Conservation (phyloP, 2,329 filamentous ascomycete genomes). For the Tetracladium maxilliforme region DNA sequence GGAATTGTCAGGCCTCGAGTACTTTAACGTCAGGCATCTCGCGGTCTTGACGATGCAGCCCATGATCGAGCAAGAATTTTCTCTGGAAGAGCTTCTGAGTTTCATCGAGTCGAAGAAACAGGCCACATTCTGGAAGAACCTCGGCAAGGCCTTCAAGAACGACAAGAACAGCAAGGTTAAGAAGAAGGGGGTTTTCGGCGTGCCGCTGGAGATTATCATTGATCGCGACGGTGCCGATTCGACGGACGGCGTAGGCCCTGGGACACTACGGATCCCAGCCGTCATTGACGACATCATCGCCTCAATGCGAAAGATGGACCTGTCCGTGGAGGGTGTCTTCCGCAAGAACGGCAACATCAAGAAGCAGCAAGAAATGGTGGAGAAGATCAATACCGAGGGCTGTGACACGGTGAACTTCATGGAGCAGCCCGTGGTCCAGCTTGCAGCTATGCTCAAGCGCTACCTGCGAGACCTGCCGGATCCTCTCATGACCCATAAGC, state of each 20-base stretch:
- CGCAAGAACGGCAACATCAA: constrained; percentile 98
- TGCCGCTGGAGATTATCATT: constrained; percentile 74
- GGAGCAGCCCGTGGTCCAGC: constrained; percentile 80
- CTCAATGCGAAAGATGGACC: constrained; percentile 96
- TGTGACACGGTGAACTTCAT: constrained; percentile 76
- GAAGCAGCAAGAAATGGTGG: constrained; percentile 72
- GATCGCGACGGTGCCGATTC: constrained; percentile 93
- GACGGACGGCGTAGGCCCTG: constrained; percentile 91
- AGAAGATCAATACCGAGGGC: constrained; percentile 73
- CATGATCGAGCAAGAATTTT: constrained; percentile 77
- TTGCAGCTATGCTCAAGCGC: constrained; percentile 87
- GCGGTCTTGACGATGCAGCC: constrained; percentile 93
- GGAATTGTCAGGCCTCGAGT: constrained; percentile 85
- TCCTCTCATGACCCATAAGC: constrained; percentile 85
- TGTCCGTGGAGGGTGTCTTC: constrained; percentile 97
- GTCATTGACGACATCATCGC: constrained; percentile 88
- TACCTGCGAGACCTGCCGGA: constrained; percentile 92
- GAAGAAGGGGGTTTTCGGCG: constrained; percentile 89
- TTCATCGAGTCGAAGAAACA: constrained; percentile 85
- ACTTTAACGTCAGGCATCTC: constrained; percentile 92
- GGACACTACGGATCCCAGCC: constrained; percentile 79
- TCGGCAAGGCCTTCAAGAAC: constrained; percentile 90
- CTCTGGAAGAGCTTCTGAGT: constrained; percentile 80
- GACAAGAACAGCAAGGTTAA: constrained; percentile 64
- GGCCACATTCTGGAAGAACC: constrained; percentile 94